phyloP scores from a whole-genome alignment of 352 stramenopile species.

The Phytophthora podocarpi region DNA sequence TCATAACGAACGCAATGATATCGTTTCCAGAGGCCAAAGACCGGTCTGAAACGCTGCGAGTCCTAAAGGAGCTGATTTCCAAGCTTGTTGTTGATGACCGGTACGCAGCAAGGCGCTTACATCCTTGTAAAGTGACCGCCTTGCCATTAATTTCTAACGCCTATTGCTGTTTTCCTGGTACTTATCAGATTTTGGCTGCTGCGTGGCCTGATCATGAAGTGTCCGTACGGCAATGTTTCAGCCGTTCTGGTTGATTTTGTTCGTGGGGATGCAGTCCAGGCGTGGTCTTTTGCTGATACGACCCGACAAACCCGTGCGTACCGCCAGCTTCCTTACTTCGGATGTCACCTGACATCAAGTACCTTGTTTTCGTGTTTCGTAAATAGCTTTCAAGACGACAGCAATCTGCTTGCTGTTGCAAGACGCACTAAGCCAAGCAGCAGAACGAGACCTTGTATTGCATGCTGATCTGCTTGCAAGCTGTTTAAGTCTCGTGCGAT shows the following conservation, averaged over 20 bases:
- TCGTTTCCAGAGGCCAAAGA: conserved; percentile 53
- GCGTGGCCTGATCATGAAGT: conserved; percentile 46
- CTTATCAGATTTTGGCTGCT: conserved; percentile 56
- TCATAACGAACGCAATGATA: conserved; percentile 76
- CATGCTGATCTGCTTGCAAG: conserved; percentile 71
- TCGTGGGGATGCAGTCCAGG: conserved; percentile 46
- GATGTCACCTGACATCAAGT: conserved; percentile 4
- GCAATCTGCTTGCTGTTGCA: conserved; percentile 38
- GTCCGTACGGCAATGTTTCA: conserved; percentile 74
- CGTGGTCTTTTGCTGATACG: conserved; percentile 38
- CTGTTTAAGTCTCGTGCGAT: conserved; percentile 66
- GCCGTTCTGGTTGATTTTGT: conserved; percentile 71
- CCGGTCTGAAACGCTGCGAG: conserved; percentile 40
- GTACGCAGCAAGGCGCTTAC: conserved; percentile 25
- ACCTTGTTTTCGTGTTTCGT: background rate
- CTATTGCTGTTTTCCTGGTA: background rate
- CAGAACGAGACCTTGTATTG: conserved; percentile 62
- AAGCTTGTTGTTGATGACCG: conserved; percentile 40
- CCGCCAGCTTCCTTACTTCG: background rate
- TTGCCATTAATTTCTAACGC: background rate
- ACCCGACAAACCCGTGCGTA: conserved; percentile 37
- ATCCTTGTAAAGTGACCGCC: background rate
- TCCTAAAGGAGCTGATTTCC: conserved; percentile 46
- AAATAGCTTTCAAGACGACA: conserved; percentile 32
- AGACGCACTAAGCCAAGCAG: conserved; percentile 43